These are phyloP conservation scores for Entonaema liquescens DNA, from an alignment of 495 filamentous ascomycete genomes.

Conservation along the genomic window DNA sequence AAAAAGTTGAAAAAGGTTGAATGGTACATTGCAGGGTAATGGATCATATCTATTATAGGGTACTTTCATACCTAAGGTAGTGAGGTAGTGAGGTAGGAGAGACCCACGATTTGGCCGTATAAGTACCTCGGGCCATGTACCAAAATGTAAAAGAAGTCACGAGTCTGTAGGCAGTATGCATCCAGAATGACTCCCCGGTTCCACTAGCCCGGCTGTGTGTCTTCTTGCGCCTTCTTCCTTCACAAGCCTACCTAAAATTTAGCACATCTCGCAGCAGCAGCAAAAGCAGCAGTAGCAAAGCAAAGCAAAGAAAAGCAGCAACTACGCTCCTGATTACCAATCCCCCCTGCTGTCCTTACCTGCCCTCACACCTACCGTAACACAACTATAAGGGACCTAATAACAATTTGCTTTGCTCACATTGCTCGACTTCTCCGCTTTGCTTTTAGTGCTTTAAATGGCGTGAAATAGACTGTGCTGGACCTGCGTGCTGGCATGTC, in stretches of 20 bases:
- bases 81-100: neutral
- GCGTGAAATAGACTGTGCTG: neutral
- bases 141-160: neutral
- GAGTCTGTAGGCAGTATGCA: neutral
- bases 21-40: constrained; percentile 3
- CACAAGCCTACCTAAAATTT: constrained; percentile 13
- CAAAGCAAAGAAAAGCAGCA: no score
- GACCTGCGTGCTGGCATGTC: neutral
- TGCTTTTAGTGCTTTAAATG: constrained; percentile 17
- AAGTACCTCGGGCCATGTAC: constrained; percentile 1
- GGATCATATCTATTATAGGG: constrained; percentile 7
- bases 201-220: neutral
- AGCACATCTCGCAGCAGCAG: constrained; percentile 3
- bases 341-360: neutral
- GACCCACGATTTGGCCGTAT: constrained; percentile 8
- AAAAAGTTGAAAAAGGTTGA: neutral
- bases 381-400: constrained; percentile 7
- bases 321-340: constrained; percentile 18
- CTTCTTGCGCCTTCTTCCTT: neutral
- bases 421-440: neutral
- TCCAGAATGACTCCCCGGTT: neutral
- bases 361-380: neutral
- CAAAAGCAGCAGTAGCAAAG: no score
- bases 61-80: no score
- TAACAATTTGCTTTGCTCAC: neutral